These are phyloP conservation scores for Olyra latifolia DNA, from an alignment of 176 grass and related monocot genomes.

Conservation along the genomic window DNA sequence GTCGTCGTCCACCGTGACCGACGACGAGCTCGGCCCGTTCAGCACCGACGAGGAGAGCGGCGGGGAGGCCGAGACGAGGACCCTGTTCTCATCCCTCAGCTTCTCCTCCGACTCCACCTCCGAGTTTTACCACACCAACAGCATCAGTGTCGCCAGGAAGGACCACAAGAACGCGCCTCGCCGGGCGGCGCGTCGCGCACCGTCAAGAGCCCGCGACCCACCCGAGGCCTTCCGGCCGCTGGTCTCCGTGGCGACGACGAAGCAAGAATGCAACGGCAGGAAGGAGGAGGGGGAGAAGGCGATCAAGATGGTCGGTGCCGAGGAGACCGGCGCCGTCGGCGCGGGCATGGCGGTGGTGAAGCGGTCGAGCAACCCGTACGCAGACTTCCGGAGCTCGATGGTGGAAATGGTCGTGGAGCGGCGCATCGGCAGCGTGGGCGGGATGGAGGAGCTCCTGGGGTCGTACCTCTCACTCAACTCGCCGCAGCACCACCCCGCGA, in stretches of 20 bases:
- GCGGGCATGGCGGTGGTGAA: conserved; percentile 67
- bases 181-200: not conserved
- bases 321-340: not conserved
- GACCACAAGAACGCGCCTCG: conserved; percentile 5
- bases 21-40: conserved; percentile 50
- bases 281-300: conserved; percentile 10
- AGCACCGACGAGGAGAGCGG: conserved; percentile 41
- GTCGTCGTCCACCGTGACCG: conserved; percentile 50
- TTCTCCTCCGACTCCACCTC: conserved; percentile 74
- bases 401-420: conserved; percentile 88
- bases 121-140: conserved; percentile 54
- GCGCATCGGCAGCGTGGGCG: conserved; percentile 43
- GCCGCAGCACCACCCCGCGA: conserved; percentile 64
- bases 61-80: conserved; percentile 54
- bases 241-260: conserved; percentile 17
- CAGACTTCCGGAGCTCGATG: conserved; percentile 93
- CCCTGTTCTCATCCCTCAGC: conserved; percentile 78
- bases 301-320: not conserved
- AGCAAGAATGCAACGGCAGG: not conserved
- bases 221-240: conserved; percentile 28
- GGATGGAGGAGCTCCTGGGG: conserved; percentile 76
- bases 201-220: not conserved
- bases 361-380: conserved; percentile 73
- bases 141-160: conserved; percentile 28
- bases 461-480: conserved; percentile 82